Evolutionary conservation across 2,329 filamentous ascomycete species (phyloP).

Genomic region (Fusarium phyllophilum): DNA sequence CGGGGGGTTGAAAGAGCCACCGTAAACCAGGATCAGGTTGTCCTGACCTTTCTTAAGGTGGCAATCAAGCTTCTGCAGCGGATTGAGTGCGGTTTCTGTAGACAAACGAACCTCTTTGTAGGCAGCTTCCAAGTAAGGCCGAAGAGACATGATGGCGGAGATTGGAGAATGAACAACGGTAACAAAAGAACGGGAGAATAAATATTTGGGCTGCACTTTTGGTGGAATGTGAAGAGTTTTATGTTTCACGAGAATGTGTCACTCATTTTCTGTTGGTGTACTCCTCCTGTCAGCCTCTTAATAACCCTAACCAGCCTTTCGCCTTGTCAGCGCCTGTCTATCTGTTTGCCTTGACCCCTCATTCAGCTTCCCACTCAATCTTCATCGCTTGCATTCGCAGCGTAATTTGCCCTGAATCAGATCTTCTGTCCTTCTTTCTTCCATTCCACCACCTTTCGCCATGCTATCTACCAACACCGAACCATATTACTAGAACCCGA

Average conservation of each 20-base stretch:
- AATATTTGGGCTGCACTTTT: background rate
- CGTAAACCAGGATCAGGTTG: background rate
- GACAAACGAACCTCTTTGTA: background rate
- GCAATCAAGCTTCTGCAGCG: background rate
- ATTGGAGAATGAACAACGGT: background rate
- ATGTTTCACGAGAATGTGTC: background rate
- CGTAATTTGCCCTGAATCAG: background rate
- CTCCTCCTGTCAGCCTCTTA: background rate
- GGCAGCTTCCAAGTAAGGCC: background rate
- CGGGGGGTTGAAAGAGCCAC: background rate
- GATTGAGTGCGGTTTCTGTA: background rate
- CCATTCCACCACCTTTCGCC: background rate
- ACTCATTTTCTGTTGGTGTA: background rate
- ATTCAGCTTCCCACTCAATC: background rate
- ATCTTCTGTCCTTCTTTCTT: background rate
- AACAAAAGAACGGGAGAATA: background rate
- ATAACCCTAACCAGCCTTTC: background rate
- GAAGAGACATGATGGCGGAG: background rate
- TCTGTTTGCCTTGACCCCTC: background rate
- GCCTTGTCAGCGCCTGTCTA: background rate
- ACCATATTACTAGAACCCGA: rapidly evolving
- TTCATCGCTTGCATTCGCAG: background rate
- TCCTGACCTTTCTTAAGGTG: background rate
- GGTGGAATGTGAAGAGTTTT: background rate
- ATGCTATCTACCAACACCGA: rapidly evolving